Percentiles rank a stretch among this genome's conserved stretches.
These are phyloP conservation scores for Effrenium voratum DNA, from an alignment of 73 alveolate species.

Conservation along the genomic window DNA sequence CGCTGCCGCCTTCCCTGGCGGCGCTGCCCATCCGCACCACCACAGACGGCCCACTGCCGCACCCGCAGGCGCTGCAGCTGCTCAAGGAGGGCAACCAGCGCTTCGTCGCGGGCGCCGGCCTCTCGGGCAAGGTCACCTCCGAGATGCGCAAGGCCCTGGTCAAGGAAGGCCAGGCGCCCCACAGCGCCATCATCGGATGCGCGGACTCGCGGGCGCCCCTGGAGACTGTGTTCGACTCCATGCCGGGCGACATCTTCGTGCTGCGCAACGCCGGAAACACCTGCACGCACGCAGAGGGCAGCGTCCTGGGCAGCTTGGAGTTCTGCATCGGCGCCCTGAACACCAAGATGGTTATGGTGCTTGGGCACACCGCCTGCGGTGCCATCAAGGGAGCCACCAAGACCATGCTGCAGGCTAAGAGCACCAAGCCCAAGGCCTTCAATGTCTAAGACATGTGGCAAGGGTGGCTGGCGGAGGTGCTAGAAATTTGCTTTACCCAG, in stretches of 20 bases:
- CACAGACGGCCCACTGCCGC: constrained; percentile 23
- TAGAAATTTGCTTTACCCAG: not conserved
- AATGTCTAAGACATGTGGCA: not conserved
- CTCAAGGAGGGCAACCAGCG: constrained; percentile 62
- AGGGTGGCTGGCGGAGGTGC: too few species aligned
- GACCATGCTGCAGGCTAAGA: not conserved
- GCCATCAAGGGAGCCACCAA: constrained; percentile 49
- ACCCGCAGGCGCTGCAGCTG: constrained; percentile 36
- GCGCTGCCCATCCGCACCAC: constrained; percentile 45
- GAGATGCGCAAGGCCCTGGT: constrained; percentile 45
- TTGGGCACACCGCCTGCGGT: constrained; percentile 61
- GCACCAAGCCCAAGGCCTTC: constrained; percentile 2
- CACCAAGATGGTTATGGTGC: constrained; percentile 33
- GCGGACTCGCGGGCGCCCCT: constrained; percentile 41
- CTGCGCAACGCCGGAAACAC: constrained; percentile 80
- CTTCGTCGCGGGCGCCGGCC: constrained; percentile 19
- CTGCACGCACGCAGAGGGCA: constrained; percentile 31
- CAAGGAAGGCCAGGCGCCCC: constrained; percentile 36
- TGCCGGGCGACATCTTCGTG: constrained; percentile 62
- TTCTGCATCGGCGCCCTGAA: constrained; percentile 25
- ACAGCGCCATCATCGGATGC: constrained; percentile 29
- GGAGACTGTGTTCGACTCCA: not conserved
- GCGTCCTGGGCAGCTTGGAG: constrained; percentile 29
- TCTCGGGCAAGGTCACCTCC: not conserved
- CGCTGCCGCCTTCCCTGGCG: constrained; percentile 42